Conservation (phyloP, 1,284 basidiomycete genomes). For the Exsudoporus floridanus region DNA sequence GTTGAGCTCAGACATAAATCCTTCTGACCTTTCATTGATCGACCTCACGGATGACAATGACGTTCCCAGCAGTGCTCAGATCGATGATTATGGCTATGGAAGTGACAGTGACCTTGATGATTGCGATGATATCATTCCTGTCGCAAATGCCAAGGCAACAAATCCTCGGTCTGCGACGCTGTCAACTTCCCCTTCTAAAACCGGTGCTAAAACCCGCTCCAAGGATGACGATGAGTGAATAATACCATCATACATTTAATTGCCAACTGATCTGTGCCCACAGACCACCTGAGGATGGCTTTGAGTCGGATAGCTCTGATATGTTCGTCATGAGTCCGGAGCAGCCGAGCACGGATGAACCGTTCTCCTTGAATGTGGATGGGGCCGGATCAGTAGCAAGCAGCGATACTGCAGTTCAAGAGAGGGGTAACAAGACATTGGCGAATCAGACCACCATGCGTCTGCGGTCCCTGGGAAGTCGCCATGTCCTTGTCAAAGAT, state of each 20-base stretch:
- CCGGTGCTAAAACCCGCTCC: background rate
- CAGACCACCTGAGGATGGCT: conserved; percentile 11
- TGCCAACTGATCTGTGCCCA: background rate
- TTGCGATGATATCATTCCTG: background rate
- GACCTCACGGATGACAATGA: conserved; percentile 17
- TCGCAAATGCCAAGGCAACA: background rate
- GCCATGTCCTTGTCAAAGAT: conserved; percentile 25
- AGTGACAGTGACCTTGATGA: conserved; percentile 28
- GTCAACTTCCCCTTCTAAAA: background rate
- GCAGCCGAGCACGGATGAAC: background rate
- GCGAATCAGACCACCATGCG: background rate
- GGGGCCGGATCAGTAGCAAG: background rate
- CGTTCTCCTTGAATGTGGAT: background rate
- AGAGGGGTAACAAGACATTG: background rate
- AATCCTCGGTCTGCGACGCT: background rate
- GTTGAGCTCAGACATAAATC: conserved; percentile 14
- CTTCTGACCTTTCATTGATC: conserved; percentile 13
- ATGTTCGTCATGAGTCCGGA: conserved; percentile 17
- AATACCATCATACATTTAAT: background rate
- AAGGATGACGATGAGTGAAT: conserved; percentile 4
- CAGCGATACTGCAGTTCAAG: conserved; percentile 2
- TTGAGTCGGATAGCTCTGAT: conserved; percentile 10
- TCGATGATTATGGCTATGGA: conserved; percentile 25
- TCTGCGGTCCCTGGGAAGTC: background rate
- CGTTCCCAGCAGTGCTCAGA: conserved; percentile 5